Base-by-base conservation (phyloP, 2,329 filamentous ascomycete genomes). In the Phaeophleospora eucalypticola region DNA sequence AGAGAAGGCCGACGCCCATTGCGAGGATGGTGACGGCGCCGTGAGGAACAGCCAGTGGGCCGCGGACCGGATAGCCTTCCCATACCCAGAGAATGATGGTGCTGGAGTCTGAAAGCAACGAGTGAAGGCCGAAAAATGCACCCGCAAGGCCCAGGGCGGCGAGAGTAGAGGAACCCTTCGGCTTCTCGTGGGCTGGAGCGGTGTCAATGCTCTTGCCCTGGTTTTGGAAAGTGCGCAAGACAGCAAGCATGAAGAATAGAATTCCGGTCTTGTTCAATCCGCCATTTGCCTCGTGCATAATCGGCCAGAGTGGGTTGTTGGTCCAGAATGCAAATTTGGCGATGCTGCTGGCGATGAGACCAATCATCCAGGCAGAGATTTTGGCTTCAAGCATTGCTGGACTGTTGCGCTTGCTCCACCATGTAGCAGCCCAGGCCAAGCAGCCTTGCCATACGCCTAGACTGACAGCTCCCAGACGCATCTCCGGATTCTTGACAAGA, bases 11-110 rank as follows among this genome's bases (percentile, higher is more conserved):
- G 34, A 76, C 71, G 20, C 87, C 88, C 93, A 98, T 98, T 49
- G 84, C 84, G 44, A 87, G 78, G 43, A 96, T 80, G 1, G 89
- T 96, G 65, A 85, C 81, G 60, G 87, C 89, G 44, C 90, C 93
- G 61, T 97, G 89, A n/a, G 89, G 89, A 39, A 84, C 89, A 51
- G 89, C 82, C 41, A 93, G 81, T 2, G 93, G 93, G 4, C 93
- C 93, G 41, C 86, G 82, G 34, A 97, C 81, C 12, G 93, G 93
- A 61, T 87, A 98, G 4, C 93, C 93, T 59, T 96, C 89, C 93
- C 93, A 98, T 2, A 89, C 89, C 93, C 93, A 98, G 14, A 90
- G 78, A 48, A 97, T 96, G 89, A 98, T 97, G 44, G 93, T 98
- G 72, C 93, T 97, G 0, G 90, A 95, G 65, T 98, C 93, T 0